Evolutionary conservation across 305 asterid genomes (phyloP).

Genomic region (Solanum hybrid): DNA sequence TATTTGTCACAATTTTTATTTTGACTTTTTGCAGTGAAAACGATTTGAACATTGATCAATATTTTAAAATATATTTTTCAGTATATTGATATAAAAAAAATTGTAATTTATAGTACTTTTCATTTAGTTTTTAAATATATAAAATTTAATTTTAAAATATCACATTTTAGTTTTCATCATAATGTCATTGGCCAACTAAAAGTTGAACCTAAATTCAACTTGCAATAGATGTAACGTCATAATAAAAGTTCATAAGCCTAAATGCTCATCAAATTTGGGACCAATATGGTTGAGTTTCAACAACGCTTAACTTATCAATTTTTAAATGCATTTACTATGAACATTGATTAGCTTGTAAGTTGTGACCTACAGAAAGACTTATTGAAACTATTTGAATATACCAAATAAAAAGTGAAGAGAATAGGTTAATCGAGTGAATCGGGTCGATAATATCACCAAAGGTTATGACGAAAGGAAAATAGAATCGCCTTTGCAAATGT

Average conservation of each 20-base stretch:
- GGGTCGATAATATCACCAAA: not conserved
- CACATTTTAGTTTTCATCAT: not conserved
- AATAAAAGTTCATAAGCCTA: not conserved
- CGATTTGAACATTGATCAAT: fast-evolving
- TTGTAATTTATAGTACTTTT: no score
- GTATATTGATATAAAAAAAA: not conserved
- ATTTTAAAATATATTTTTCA: not conserved
- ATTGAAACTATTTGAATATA: not conserved
- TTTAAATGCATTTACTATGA: not conserved
- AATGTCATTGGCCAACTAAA: not conserved
- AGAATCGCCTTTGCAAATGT: not conserved
- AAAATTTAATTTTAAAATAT: not conserved
- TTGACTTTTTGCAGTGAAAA: no score
- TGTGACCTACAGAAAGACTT: not conserved
- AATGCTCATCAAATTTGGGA: not conserved
- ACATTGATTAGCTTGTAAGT: not conserved
- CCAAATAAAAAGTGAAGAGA: not conserved
- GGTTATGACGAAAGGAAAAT: not conserved
- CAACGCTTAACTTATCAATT: not conserved
- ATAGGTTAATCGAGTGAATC: no score
- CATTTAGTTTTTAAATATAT: not conserved
- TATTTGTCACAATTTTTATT: no score
- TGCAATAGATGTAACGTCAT: not conserved
- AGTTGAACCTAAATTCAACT: not conserved
- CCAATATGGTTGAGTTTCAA: not conserved